Base-by-base conservation (phyloP, 805 yeast species). In the Candida parachauliodes region DNA sequence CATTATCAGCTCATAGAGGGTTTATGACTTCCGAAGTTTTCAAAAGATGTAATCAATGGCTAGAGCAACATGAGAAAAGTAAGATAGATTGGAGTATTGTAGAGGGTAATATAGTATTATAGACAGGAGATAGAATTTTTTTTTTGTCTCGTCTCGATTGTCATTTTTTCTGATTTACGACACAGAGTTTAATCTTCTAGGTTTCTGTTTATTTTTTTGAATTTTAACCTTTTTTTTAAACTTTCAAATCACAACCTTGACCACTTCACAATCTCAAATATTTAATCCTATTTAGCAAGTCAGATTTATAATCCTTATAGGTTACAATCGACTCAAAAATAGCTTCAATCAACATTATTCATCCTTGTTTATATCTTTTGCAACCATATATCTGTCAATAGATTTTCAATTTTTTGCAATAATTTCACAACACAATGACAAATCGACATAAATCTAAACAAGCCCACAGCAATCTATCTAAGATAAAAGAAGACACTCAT, bases 1-100 rank as follows among this genome's bases (percentile, higher is more conserved):
- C 99, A 1, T 63, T 93, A 34, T 84, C 95, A 44, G 98, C 98
- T 0, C 72, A 83, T 14, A 65, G 94, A 29, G 96, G 74, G 1
- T 93, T 84, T 58, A 89, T 91, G 49, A 80, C 80, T 2, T 79
- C 83, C 48, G 62, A 68, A 16, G 96, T 88, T 51, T 91, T 88
- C 59, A 69, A 57, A 36, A 72, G 75, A 52, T 79, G 91, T 29
- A 91, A 93, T 55, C 77, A 77, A 6, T 91, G 96, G 95, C 65
- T 91, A 11, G 62, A 66, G 22, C 52, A 62, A 12, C 68, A 70
- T 36, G 72, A 70, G 0, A 51, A 51, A 15, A 52, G 59, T 2
- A 65, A 70, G 30, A 79, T 87, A n/a, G 81, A 85, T 51, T 87
- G 95, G 95, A 72, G 64, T 2, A 23, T 67, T 3, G 14, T 55